Percentiles rank a stretch among this genome's conserved stretches.
Evolutionary conservation across 176 grass and related monocot genomes (phyloP).

Genomic region (Eragrostis nindensis): DNA sequence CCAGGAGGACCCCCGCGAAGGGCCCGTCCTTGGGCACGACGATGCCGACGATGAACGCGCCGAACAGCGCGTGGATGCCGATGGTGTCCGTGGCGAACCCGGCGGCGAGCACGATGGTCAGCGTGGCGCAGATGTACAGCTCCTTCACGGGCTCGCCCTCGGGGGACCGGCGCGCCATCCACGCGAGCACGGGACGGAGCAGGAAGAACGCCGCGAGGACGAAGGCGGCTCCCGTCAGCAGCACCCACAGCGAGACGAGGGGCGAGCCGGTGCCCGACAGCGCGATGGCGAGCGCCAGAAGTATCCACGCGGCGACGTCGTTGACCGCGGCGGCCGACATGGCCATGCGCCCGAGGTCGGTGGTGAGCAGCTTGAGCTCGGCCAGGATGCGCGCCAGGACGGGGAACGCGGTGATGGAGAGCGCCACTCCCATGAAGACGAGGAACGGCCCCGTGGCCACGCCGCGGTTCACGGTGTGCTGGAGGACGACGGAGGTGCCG

Average conservation of each 20-base stretch:
- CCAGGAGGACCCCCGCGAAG: constrained; percentile 61
- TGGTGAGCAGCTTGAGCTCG: constrained; percentile 74
- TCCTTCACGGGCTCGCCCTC: constrained; percentile 67
- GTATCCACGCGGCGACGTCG: constrained; percentile 63
- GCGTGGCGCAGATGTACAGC: constrained; percentile 57
- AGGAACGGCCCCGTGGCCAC: constrained; percentile 51
- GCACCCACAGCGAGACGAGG: constrained; percentile 56
- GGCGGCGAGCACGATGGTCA: constrained; percentile 58
- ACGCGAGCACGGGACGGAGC: constrained; percentile 45
- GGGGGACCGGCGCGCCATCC: constrained; percentile 56
- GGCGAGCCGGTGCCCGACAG: constrained; percentile 57
- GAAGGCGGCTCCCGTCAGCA: constrained; percentile 48
- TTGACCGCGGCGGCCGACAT: constrained; percentile 74
- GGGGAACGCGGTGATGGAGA: constrained; percentile 72
- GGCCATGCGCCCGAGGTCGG: constrained; percentile 66
- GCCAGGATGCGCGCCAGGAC: constrained; percentile 72
- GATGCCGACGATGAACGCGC: constrained; percentile 70
- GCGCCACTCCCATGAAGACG: constrained; percentile 77
- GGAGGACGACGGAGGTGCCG: constrained; percentile 58
- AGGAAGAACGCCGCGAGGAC: constrained; percentile 30
- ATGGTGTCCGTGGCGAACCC: constrained; percentile 66
- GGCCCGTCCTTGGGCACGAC: constrained; percentile 68
- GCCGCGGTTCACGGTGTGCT: constrained; percentile 35
- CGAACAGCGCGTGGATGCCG: constrained; percentile 78
- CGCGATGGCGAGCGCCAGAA: constrained; percentile 67